Base-by-base conservation (phyloP, 129 eudicot genomes). In the Helianthus tuberosus region DNA sequence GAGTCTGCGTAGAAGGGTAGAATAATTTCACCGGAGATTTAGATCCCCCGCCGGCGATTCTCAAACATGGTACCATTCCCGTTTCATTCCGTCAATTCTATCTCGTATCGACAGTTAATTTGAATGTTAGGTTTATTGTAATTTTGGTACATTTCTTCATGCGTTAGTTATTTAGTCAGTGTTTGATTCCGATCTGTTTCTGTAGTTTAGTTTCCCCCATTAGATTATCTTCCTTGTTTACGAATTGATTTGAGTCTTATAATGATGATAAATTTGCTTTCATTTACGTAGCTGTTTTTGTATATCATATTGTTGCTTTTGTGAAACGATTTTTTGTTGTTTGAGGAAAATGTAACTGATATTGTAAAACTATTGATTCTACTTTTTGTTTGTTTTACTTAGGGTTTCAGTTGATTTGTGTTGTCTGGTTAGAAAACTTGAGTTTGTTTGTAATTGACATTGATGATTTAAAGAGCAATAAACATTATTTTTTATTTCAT, bases 11-110 rank as follows among this genome's bases (percentile, higher is more conserved):
- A 20, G 32, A 43, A 35, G 44, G 6, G 63, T 48, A 61, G 65
- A 53, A 75, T 3, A 75, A 75, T 54, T 66, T 12, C 64, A 23
- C 73, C 66, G 73, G 79, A 65, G 79, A 17, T 66, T 53, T 5
- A 20, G 35, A 53, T 75, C 73, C 53, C 66, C 66, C 36, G 14
- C 66, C 72, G 38, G 11, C 66, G n/a, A 13, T 27, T 51, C 23
- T 32, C 66, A 65, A 38, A 57, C 79, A 75, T 75, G 79, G 79
- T 75, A 66, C 15, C 3, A 27, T 25, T 66, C 23, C 8, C 9
- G 71, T 74, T 74, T 49, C 52, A 44, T 60, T n/a, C 38, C 29
- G 27, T 57, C 61, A 55, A 16, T 55, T 55, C 12, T 3, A 17
- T 55, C 32, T 13, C 11, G 57, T 23, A 17, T 55, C 14, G 1